Conservation (phyloP, 2,329 filamentous ascomycete genomes). For the Sporothrix pallida region DNA sequence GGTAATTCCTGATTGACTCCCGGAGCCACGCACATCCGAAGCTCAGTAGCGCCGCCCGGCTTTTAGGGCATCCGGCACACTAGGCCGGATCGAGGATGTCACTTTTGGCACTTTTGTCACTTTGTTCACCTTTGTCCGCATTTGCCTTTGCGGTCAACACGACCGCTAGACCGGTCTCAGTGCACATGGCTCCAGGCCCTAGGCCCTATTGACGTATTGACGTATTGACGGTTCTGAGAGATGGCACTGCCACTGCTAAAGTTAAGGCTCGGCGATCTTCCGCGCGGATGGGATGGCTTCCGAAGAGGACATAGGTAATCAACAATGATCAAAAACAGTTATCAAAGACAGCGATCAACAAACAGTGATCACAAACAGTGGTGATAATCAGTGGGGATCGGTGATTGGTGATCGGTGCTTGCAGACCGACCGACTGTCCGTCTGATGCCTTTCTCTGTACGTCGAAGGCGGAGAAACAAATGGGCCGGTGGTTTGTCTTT, state of each 20-base stretch:
- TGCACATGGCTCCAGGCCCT: not conserved
- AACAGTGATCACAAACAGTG: not conserved
- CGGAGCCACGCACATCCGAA: not conserved
- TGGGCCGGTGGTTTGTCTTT: not conserved
- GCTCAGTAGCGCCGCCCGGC: not conserved
- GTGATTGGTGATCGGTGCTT: constrained; percentile 5
- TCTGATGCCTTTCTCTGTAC: not conserved
- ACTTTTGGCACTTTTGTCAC: not conserved
- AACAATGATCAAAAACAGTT: no score
- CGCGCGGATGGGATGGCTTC: constrained; percentile 2
- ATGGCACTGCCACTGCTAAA: not conserved
- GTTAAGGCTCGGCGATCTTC: not conserved
- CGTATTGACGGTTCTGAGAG: not conserved
- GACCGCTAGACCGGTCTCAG: not conserved
- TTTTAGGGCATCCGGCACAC: constrained; percentile 16
- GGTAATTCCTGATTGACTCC: not conserved
- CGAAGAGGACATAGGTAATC: not conserved
- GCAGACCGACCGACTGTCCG: not conserved
- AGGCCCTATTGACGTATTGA: no score
- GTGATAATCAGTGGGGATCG: not conserved
- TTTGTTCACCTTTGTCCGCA: no score
- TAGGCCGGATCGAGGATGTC: not conserved
- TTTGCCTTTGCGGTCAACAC: not conserved
- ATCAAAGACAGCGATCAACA: no score
- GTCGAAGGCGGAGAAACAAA: constrained; percentile 7